Evolutionary conservation across 108 stramenopile species (phyloP), one percentile per base, ranked within the genome.

Genomic region (Skeletonema marinoi): DNA sequence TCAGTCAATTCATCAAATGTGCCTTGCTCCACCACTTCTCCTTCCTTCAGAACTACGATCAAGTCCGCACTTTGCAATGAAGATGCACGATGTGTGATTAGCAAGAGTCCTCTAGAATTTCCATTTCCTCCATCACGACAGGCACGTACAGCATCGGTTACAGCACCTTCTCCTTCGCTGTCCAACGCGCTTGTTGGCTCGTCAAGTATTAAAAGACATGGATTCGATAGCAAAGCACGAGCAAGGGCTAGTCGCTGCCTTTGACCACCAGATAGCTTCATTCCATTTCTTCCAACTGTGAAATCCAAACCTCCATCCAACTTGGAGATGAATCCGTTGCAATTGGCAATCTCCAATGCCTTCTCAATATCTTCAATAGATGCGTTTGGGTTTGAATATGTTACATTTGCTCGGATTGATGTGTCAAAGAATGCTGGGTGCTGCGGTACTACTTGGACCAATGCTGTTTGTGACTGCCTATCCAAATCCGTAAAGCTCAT

Each of bases 401-500:
- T 68, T 7, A 98, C 85, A 85, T 98, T 98, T 25, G 88, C 89
- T 19, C 66, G 42, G 32, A 98, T 83, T 13, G 92, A 77, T 14
- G 75, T 75, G 70, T 92, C 91, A 66, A 96, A 96, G 41, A 97
- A 72, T 11, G 86, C 87, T 31, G 96, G 85, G 59, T 91, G 85
- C 80, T 99, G 99, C 14, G 94, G 92, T n/a, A 99, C 98, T 7
- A 98, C 84, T 59, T 97, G 97, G 7, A 99, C 82, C 61, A 91
- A 71, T 19, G 84, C 65, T 42, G 85, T 71, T 77, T 88, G 87
- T 17, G 75, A 77, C 36, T 65, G 17, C 51, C 88, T 85, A 65
- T 82, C 71, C 44, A 89, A 51, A 32, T 80, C 74, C 39, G 74
- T 83, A 66, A 87, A 79, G 42, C 74, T 51, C 21, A 65, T 29